Evolutionary conservation across 2,329 filamentous ascomycete genomes (phyloP).

Genomic region (Epichloe gansuensis): DNA sequence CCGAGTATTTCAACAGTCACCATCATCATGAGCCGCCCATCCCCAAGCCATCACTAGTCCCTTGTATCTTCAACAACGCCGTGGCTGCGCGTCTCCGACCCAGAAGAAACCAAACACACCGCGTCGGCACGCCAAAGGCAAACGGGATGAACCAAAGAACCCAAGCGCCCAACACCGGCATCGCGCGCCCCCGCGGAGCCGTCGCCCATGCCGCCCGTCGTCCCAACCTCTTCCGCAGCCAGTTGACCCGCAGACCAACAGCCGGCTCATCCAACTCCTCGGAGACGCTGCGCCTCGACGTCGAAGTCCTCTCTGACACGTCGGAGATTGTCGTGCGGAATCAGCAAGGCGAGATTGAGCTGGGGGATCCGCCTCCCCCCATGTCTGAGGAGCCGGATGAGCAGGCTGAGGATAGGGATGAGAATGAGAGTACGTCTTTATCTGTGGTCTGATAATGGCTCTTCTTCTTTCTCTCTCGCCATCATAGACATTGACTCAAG

Average conservation of each 20-base stretch:
- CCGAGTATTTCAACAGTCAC: too few relatives aligned
- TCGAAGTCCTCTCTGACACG: slow-evolving; percentile 31
- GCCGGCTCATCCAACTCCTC: slow-evolving; percentile 24
- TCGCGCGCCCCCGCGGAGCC: slow-evolving; percentile 1
- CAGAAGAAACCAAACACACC: not conserved
- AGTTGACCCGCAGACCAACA: slow-evolving; percentile 45
- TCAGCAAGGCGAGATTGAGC: slow-evolving; percentile 47
- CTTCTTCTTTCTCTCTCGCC: too few relatives aligned
- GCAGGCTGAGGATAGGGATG: slow-evolving; percentile 43
- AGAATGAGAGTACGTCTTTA: slow-evolving; percentile 36
- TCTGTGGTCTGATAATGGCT: not conserved
- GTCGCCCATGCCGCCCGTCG: slow-evolving; percentile 3
- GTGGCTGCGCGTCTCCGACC: not conserved
- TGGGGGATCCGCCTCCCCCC: slow-evolving; percentile 43
- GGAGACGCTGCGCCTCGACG: slow-evolving; percentile 37
- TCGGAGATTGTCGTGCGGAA: slow-evolving; percentile 50
- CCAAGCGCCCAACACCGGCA: not conserved
- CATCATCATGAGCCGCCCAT: too few relatives aligned
- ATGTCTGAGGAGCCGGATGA: slow-evolving; percentile 42
- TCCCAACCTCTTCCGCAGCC: slow-evolving; percentile 44
- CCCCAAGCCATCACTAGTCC: too few relatives aligned
- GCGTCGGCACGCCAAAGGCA: not conserved
- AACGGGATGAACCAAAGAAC: slow-evolving; percentile 3
- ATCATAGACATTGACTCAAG: not conserved
- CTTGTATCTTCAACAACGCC: too few relatives aligned